Percentiles rank a stretch among this genome's conserved stretches.
phyloP scores from a whole-genome alignment of 106 monocot species.

The Acanthochlamys bracteata region DNA sequence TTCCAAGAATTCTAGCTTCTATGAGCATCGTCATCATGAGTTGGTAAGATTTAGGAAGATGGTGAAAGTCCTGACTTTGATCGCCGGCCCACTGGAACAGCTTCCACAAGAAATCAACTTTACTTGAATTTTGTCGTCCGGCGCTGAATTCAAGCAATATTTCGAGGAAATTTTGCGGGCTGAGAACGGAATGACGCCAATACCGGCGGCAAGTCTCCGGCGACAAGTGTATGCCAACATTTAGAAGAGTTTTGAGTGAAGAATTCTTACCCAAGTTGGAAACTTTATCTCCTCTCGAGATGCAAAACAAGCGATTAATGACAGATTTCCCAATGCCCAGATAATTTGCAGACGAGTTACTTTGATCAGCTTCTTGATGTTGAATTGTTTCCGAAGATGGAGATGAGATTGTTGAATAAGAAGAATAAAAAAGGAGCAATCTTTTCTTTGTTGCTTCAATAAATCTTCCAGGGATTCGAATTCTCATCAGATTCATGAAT shows the following conservation, averaged over 20 bases:
- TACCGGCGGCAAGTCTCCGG: constrained; percentile 63
- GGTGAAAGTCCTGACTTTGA: constrained; percentile 40
- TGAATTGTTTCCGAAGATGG: no score
- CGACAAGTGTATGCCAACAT: constrained; percentile 26
- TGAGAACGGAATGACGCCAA: constrained; percentile 47
- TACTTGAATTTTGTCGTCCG: constrained; percentile 12
- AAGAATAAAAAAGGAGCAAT: no score
- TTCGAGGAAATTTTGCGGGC: constrained; percentile 46
- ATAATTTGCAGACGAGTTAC: no score
- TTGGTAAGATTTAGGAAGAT: constrained; percentile 55
- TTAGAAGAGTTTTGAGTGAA: constrained; percentile 45
- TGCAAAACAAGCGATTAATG: no score
- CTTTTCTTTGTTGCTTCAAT: no score
- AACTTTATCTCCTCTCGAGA: no score
- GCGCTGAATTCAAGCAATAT: constrained; percentile 34
- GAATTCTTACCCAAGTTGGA: no score
- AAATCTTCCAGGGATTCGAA: no score
- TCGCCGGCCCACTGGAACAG: constrained; percentile 55
- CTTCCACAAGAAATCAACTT: constrained; percentile 40
- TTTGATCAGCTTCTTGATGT: no score
- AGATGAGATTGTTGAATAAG: no score
- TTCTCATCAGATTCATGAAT: no score
- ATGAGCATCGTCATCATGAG: constrained; percentile 51
- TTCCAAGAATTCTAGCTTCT: constrained; percentile 29
- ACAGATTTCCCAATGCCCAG: no score